These are phyloP conservation scores for Cladosporium sp. DNA, from an alignment of 2,329 filamentous ascomycete species.

Conservation along the genomic window DNA sequence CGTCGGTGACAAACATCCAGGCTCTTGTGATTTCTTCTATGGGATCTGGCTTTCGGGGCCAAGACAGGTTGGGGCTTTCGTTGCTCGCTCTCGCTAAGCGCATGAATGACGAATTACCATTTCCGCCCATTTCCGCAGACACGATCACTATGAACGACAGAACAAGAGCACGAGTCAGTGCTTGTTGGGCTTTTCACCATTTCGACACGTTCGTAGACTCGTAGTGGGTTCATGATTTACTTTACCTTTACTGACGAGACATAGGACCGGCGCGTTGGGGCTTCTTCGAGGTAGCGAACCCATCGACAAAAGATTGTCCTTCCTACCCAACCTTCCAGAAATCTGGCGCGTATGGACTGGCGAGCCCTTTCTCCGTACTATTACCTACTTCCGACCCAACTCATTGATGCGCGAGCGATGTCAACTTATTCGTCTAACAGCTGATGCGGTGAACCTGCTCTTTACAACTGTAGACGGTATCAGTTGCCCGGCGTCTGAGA, in stretches of 20 bases:
- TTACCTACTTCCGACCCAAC: background rate
- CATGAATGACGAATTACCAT: background rate
- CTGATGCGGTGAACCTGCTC: background rate
- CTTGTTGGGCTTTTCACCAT: background rate
- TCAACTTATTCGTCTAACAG: background rate
- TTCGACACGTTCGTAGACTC: background rate
- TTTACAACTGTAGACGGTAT: background rate
- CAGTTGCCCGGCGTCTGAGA: background rate
- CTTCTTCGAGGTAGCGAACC: background rate
- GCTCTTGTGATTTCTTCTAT: background rate
- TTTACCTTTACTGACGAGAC: background rate
- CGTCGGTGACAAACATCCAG: constrained; percentile 3
- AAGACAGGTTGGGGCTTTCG: background rate
- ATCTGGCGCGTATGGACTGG: background rate
- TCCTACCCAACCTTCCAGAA: background rate
- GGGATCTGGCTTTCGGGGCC: constrained; percentile 2
- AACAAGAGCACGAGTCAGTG: background rate
- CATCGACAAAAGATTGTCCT: background rate
- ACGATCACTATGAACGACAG: background rate
- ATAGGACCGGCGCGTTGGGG: background rate
- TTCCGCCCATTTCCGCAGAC: background rate
- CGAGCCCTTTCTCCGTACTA: background rate
- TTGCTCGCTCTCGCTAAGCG: background rate
- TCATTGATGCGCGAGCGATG: background rate
- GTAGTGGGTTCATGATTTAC: background rate